phyloP scores from a whole-genome alignment of 2,329 filamentous ascomycete genomes.

The Madurella mycetomatis region DNA sequence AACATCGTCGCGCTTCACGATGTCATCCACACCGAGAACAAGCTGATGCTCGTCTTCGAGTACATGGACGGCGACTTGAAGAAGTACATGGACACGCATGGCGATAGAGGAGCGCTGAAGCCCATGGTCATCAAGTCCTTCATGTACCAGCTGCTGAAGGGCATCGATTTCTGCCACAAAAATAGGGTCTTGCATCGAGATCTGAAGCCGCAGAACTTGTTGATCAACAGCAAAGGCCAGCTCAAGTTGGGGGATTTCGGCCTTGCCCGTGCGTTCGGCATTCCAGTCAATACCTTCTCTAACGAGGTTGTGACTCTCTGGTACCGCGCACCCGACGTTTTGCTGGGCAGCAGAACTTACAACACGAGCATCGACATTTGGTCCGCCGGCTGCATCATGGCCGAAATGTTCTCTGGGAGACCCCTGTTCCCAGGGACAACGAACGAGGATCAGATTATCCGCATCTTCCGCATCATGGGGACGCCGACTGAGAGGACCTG shows the following conservation, averaged over 20 bases:
- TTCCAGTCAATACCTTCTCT: slow-evolving; percentile 95
- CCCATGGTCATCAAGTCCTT: slow-evolving; percentile 93
- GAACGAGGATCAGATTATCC: slow-evolving; percentile 94
- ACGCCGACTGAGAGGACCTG: slow-evolving; percentile 93
- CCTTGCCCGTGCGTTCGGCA: slow-evolving; percentile 88
- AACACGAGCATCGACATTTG: slow-evolving; percentile 99
- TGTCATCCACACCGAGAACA: slow-evolving; percentile 99
- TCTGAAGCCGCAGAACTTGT: slow-evolving; percentile 90
- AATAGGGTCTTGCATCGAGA: slow-evolving; percentile 95
- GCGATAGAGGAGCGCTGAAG: slow-evolving; percentile 84
- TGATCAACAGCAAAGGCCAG: slow-evolving; percentile 88
- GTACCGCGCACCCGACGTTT: slow-evolving; percentile 95
- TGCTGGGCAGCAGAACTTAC: slow-evolving; percentile 90
- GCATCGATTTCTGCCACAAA: slow-evolving; percentile 97
- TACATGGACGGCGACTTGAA: slow-evolving; percentile 98
- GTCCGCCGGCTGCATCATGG: slow-evolving; percentile 99
- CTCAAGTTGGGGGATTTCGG: slow-evolving; percentile 94
- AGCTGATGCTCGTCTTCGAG: slow-evolving; percentile 98
- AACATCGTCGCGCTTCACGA: slow-evolving; percentile 97
- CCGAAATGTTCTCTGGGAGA: slow-evolving; percentile 96
- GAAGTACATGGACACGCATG: slow-evolving; percentile 95
- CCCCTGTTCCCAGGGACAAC: slow-evolving; percentile 96
- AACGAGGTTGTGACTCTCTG: slow-evolving; percentile 97
- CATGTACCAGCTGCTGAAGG: slow-evolving; percentile 95
- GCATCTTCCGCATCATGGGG: slow-evolving; percentile 98